phyloP scores from a whole-genome alignment of 306 rosid species.

The Coriaria nepalensis region DNA sequence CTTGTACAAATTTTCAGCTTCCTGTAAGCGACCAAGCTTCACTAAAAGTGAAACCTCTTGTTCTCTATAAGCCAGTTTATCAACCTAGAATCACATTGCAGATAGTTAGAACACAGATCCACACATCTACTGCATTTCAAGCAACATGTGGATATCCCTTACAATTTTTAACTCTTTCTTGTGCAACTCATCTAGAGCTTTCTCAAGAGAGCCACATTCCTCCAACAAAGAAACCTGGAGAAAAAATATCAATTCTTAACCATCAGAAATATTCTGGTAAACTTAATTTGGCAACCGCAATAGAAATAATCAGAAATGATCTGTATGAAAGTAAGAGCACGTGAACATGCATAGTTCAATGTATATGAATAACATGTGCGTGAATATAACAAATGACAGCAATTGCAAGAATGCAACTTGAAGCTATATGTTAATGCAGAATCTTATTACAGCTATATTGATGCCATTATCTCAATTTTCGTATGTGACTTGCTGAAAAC shows the following conservation, averaged over 20 bases:
- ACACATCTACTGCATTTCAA: conserved; percentile 8
- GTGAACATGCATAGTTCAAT: too few species aligned
- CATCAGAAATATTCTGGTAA: background rate
- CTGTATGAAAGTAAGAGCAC: too few species aligned
- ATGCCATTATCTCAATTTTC: too few species aligned
- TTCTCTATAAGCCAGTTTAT: conserved; percentile 66
- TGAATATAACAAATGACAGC: too few species aligned
- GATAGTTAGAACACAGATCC: conserved; percentile 15
- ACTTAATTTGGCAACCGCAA: too few species aligned
- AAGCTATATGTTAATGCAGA: too few species aligned
- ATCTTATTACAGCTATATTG: too few species aligned
- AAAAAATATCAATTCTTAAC: conserved; percentile 4
- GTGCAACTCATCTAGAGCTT: conserved; percentile 78
- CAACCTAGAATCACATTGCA: conserved; percentile 43
- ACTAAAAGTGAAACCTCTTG: conserved; percentile 81
- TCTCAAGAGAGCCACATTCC: conserved; percentile 60
- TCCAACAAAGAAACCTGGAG: conserved; percentile 74
- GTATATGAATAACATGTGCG: too few species aligned
- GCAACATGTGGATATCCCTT: conserved; percentile 23
- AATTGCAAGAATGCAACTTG: too few species aligned
- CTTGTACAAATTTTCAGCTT: conserved; percentile 54
- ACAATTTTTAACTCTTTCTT: conserved; percentile 72
- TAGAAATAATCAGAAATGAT: too few species aligned
- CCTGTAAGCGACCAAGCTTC: conserved; percentile 69
- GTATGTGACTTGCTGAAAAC: too few species aligned